Evolutionary conservation across 495 filamentous ascomycete species (phyloP), one percentile per base, ranked within the genome.

Genomic region (Daldinia decipiens): DNA sequence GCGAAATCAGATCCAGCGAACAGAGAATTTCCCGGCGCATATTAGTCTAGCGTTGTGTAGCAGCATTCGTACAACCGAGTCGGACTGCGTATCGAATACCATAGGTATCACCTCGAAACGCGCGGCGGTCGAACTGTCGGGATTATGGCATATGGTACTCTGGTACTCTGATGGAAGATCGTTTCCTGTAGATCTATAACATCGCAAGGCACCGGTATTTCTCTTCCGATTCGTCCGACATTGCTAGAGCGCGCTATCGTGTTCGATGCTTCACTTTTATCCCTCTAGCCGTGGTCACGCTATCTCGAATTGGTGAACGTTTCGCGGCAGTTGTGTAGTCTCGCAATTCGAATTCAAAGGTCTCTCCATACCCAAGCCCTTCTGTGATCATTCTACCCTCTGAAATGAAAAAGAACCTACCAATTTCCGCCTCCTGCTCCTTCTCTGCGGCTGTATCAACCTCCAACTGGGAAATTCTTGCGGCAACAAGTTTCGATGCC

Each of bases 361-460:
- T 55, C 21, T 9, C 53, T 19, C 27, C 24, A 19, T 13, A 15
- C 38, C n/a, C 39, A 24, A 9, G 17, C 8, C 21, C 17, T 54
- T 40, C 32, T 19, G 19, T 19, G 34, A 55, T 53, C 8, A 27
- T 59, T 38, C 47, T 68, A 68, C 13, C 68, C 61, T 59, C 27
- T 31, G 19, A 62, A 63, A 59, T 29, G 36, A 69, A 43, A 43
- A 66, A 62, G 12, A 11, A 94, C 94, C 77, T 85, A 98, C 94
- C 95, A 79, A 99, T 98, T 83, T 98, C 95, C 63, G 88, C 89
- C 78, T 97, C 94, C 79, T 98, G 92, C 68, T 98, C 94, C 81
- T 95, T 97, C 71, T 98, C 94, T 59, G 92, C 92, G 24, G 93
- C 93, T 57, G 90, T 90, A 84, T 97, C 93, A 39, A 91, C 89